Evolutionary conservation across 1,284 basidiomycete species (phyloP), one percentile per base, ranked within the genome.

Genomic region (Phenoliferia sp.): DNA sequence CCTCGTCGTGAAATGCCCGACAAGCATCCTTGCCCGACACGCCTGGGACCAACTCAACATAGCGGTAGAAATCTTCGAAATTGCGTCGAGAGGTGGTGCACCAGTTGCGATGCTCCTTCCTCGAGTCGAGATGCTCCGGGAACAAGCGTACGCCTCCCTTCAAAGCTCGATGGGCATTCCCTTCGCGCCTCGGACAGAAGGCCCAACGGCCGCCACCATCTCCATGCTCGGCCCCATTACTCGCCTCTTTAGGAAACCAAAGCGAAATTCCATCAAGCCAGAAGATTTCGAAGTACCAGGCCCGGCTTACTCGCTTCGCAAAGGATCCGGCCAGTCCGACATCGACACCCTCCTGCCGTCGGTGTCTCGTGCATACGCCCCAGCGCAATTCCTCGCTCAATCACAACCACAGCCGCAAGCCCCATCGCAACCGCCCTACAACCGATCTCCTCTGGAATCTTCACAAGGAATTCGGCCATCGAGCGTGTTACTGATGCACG

Each of bases 1-100:
- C 3, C 62, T 75, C 29, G 67, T 73, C 55, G 73, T 75, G 66
- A 72, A 72, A 54, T 64, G 60, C 4, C 74, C 74, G 3, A 57
- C 33, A 0, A 71, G 65, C n/a, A 52, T 69, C 17, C 66, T 75
- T 29, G 70, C 70, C 16, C 69, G 67, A 3, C 66, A 72, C 50
- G 65, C 74, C 29, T 75, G 74, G 74, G 35, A 58, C 22, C 71
- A 72, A 26, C 52, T 74, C 33, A 62, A 67, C 22, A 59, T 70
- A 2, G 72, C 74, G 4, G 58, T 71, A 33, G 39, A 62, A 1
- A 61, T 70, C 48, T 74, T 75, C 54, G 70, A 68, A 29, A 29
- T n/a, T 2, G 74, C 72, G 4, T 65, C 68, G 3, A 9, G 52
- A 6, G 54, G 35, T 4, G 70, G 70, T 9, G 72, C 74, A 4